These are phyloP conservation scores for Skeletonema marinoi DNA, from an alignment of 108 stramenopile genomes.

Conservation along the genomic window DNA sequence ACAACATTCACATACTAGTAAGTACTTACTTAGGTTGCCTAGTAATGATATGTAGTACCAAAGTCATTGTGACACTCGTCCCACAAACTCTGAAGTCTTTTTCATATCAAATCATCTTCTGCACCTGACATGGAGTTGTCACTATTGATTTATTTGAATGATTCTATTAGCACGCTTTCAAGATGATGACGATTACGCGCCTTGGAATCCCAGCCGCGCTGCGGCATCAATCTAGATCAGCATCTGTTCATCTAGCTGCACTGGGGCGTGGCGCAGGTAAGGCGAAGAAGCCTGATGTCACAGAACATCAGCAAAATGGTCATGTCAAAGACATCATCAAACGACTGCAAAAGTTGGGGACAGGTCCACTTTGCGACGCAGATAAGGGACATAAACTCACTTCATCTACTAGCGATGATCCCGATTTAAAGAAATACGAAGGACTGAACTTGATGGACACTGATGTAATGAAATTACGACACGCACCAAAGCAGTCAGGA, in stretches of 20 bases:
- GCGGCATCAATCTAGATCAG: neutral
- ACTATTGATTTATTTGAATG: no score
- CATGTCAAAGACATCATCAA: conserved; percentile 11
- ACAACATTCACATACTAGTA: no score
- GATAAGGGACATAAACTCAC: conserved; percentile 24
- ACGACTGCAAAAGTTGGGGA: conserved; percentile 9
- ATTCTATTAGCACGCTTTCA: no score
- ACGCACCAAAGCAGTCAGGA: neutral
- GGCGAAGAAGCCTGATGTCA: neutral
- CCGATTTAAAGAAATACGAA: conserved; percentile 15
- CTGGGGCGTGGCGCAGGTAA: neutral
- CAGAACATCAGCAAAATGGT: neutral
- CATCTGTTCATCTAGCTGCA: neutral
- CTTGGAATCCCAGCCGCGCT: neutral
- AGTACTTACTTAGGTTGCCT: no score
- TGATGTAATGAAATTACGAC: conserved; percentile 24
- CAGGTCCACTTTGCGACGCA: conserved; percentile 38
- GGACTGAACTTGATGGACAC: conserved; percentile 36
- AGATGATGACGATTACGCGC: neutral
- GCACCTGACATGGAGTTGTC: no score
- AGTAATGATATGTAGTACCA: no score
- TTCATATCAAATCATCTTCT: no score
- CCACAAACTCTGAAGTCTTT: no score
- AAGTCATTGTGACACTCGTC: no score
- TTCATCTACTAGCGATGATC: conserved; percentile 20